phyloP scores from a whole-genome alignment of 345 rosid species.

The Iberis pinnata region DNA sequence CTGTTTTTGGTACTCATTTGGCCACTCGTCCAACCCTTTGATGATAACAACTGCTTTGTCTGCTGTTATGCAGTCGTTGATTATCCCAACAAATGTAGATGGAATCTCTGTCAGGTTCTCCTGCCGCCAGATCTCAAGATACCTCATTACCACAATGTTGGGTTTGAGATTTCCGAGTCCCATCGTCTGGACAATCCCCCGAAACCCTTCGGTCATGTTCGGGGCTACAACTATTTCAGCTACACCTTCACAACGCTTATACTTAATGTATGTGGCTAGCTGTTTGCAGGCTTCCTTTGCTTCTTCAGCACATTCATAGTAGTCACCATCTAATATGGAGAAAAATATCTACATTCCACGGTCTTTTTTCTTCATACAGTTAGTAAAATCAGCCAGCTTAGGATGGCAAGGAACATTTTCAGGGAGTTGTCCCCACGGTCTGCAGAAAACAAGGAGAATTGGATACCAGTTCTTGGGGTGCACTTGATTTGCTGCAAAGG shows the following conservation, averaged over 20 bases:
- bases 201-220: conserved; percentile 91
- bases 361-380: conserved; percentile 99
- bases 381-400: conserved; percentile 95
- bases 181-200: conserved; percentile 97
- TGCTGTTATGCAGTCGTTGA: conserved; percentile 90
- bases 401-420: conserved; percentile 99
- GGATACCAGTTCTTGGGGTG: conserved; percentile 99
- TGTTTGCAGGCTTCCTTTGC: conserved; percentile 88
- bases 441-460: conserved; percentile 91
- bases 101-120: conserved; percentile 93
- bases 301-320: conserved; percentile 92
- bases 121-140: conserved; percentile 98
- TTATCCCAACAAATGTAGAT: conserved; percentile 78
- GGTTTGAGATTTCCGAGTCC: conserved; percentile 98
- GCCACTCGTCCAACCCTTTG: conserved; percentile 99
- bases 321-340: conserved; percentile 86
- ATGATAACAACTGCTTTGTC: conserved; percentile 98
- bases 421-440: conserved; percentile 99
- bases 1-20: conserved; percentile 93
- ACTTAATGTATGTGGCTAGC: conserved; percentile 77
- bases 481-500: conserved; percentile 83
- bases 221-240: conserved; percentile 99
- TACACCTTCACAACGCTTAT: conserved; percentile 94
- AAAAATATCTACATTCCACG: conserved; percentile 97
- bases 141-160: conserved; percentile 93